Conservation (phyloP, 139 green algal genomes). For the Tetradesmus lagerheimii region DNA sequence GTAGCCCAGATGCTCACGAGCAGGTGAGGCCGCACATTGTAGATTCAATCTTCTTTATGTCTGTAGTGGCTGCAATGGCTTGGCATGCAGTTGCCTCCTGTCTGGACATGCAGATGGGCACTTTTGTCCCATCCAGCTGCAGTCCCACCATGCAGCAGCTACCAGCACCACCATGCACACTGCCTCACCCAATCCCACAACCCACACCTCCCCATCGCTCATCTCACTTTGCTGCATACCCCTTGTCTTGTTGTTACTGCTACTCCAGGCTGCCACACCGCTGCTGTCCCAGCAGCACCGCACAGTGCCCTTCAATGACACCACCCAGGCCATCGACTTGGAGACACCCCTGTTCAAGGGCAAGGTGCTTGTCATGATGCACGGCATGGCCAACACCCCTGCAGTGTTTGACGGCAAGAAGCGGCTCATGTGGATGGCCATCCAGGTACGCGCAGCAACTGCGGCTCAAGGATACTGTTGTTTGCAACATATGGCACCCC, state of each 20-base stretch:
- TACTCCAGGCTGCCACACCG: background rate
- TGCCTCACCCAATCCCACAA: no score
- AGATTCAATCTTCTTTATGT: no score
- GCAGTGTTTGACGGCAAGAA: constrained; percentile 18
- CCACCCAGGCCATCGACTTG: background rate
- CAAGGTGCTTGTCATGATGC: background rate
- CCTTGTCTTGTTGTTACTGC: background rate
- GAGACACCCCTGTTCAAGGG: constrained; percentile 11
- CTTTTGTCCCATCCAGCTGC: background rate
- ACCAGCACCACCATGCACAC: no score
- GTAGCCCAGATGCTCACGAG: background rate
- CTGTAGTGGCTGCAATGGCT: no score
- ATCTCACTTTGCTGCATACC: no score
- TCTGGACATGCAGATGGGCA: background rate
- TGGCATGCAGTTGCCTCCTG: background rate
- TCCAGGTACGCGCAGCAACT: constrained; percentile 1
- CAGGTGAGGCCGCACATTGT: background rate
- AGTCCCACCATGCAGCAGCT: background rate
- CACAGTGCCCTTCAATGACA: constrained; percentile 38
- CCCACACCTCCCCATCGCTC: no score
- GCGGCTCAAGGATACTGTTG: background rate
- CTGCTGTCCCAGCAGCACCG: constrained; percentile 16
- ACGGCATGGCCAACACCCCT: constrained; percentile 21
- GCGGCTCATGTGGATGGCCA: constrained; percentile 16
- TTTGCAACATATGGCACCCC: background rate